These are phyloP conservation scores for Aspergillus jensenii DNA, from an alignment of 2,329 filamentous ascomycete genomes.

Conservation along the genomic window DNA sequence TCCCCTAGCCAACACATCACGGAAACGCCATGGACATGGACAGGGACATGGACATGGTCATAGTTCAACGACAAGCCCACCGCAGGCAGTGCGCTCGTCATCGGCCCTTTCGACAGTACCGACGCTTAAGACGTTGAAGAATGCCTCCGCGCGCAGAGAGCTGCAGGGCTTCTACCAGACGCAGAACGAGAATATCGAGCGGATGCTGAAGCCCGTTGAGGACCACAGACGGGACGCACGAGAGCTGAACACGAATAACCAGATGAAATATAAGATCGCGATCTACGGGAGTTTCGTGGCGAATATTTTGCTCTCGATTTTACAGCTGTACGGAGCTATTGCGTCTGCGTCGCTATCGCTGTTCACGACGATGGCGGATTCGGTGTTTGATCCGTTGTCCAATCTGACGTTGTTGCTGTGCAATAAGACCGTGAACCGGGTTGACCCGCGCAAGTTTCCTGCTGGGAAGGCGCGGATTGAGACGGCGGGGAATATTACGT, in stretches of 20 bases:
- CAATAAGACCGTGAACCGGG: constrained; percentile 81
- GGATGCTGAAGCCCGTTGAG: constrained; percentile 87
- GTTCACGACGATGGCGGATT: constrained; percentile 96
- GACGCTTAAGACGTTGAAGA: constrained; percentile 11
- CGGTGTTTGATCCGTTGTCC: constrained; percentile 87
- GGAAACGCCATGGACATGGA: constrained; percentile 60
- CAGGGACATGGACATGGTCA: too few relatives aligned
- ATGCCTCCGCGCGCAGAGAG: constrained; percentile 17
- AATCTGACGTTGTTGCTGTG: constrained; percentile 85
- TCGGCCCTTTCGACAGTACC: constrained; percentile 35
- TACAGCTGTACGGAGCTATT: constrained; percentile 88
- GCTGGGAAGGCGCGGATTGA: constrained; percentile 92
- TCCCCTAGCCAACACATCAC: constrained; percentile 67
- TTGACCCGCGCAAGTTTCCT: constrained; percentile 83
- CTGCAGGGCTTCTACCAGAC: constrained; percentile 81
- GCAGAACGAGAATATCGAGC: constrained; percentile 92
- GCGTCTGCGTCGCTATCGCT: constrained; percentile 88
- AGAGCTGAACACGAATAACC: constrained; percentile 77
- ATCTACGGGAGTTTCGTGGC: constrained; percentile 70
- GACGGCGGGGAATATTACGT: constrained; percentile 92
- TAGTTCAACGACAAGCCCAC: constrained; percentile 66
- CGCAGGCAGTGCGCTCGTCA: constrained; percentile 53
- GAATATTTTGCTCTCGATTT: constrained; percentile 72
- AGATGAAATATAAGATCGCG: constrained; percentile 63
- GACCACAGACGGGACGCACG: constrained; percentile 81